Evolutionary conservation across 2,329 filamentous ascomycete species (phyloP).

Genomic region (Didymella lethalis): DNA sequence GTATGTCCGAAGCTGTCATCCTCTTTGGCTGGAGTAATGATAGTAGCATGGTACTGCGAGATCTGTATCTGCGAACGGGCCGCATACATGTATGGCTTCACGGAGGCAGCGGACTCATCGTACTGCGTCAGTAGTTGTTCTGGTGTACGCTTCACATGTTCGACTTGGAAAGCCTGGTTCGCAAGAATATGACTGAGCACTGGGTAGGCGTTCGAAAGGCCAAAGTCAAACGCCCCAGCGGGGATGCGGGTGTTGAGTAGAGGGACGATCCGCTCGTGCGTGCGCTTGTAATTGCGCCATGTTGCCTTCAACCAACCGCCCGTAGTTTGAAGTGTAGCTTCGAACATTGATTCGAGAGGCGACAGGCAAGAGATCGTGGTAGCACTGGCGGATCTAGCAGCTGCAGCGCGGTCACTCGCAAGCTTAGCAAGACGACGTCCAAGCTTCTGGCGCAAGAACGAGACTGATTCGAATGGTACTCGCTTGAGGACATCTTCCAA

Average conservation of each 20-base stretch:
- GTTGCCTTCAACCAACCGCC: slow-evolving; percentile 26
- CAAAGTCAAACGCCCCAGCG: slow-evolving; percentile 26
- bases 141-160: slow-evolving; percentile 11
- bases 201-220: slow-evolving; percentile 31
- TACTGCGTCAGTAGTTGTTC: slow-evolving; percentile 27
- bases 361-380: not conserved
- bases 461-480: slow-evolving; percentile 49
- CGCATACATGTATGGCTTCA: slow-evolving; percentile 32
- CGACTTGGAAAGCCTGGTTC: not conserved
- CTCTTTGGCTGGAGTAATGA: slow-evolving; percentile 41
- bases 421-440: slow-evolving; percentile 67
- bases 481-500: slow-evolving; percentile 51
- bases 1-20: not conserved
- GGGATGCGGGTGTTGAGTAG: slow-evolving; percentile 52
- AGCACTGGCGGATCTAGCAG: not conserved
- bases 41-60: slow-evolving; percentile 5
- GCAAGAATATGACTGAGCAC: slow-evolving; percentile 15
- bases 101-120: slow-evolving; percentile 16
- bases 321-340: slow-evolving; percentile 23
- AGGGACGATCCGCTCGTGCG: slow-evolving; percentile 52
- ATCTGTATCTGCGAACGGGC: slow-evolving; percentile 37
- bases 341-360: slow-evolving; percentile 24
- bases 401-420: slow-evolving; percentile 50
- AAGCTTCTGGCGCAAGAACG: slow-evolving; percentile 61
- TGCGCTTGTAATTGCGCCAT: slow-evolving; percentile 33